Evolutionary conservation across 257 asterid species (phyloP), one percentile per base, ranked within the genome.

Genomic region (Plantago major): DNA sequence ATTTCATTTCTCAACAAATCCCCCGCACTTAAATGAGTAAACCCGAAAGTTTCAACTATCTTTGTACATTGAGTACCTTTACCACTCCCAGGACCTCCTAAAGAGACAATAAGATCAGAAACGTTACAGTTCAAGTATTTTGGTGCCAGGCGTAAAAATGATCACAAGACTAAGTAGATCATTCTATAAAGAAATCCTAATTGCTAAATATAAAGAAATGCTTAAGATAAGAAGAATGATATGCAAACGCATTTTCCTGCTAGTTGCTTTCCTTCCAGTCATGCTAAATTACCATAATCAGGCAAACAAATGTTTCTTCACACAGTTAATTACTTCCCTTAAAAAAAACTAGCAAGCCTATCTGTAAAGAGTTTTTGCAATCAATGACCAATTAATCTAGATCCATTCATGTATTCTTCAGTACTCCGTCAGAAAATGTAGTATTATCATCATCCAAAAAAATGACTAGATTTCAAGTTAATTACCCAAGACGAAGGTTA

Each of bases 71-170:
- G 99, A 67, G 97, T 92, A 52, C 99, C 99, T 83, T 92, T 92
- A 66, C 99, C 99, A 18, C 99, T 92, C 63, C 99, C 99, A 18
- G 99, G 99, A 66, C 99, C 99, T 60, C 97, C 99, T 92, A 73
- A 55, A 73, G 69, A 62, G 63, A 65, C 3, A 59, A 63, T 48
- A 61, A 60, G 55, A 60, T 64, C 67, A 71, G 75, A 68, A 64
- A 50, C 49, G 60, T 42, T 57, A 62, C 62, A 37, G 22, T 47
- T 55, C 22, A 64, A 55, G 44, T 37, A 17, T 46, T 45, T 59
- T 45, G 45, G 55, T n/a, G 46, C 11, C 38, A 9, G 46, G 38
- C 9, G 53, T 38, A 40, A 6, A 12, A 56, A 46, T 16, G 47
- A 55, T 47, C 62, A 62, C 60, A 61, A 43, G 53, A 28, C 33